phyloP scores from a whole-genome alignment of 164 flowering plant species.

The Chimonanthus salicifolius region DNA sequence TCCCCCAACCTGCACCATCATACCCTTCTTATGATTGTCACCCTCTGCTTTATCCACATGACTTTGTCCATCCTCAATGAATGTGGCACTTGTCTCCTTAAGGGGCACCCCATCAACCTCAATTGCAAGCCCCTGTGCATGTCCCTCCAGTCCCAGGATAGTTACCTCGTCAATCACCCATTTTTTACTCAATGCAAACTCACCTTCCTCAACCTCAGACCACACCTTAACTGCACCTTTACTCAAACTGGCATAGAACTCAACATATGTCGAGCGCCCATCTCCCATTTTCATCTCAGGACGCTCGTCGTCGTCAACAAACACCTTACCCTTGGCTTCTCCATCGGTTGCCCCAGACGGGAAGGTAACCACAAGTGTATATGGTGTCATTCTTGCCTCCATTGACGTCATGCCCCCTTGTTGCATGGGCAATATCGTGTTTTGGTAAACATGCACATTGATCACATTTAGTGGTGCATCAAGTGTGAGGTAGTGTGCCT shows the following conservation, averaged over 20 bases:
- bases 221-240: slow-evolving; percentile 45
- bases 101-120: slow-evolving; percentile 39
- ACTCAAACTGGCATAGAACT: slow-evolving; percentile 40
- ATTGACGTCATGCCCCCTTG: slow-evolving; percentile 58
- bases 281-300: slow-evolving; percentile 58
- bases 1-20: slow-evolving; percentile 50
- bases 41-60: slow-evolving; percentile 29
- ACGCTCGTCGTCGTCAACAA: slow-evolving; percentile 62
- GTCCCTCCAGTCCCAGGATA: slow-evolving; percentile 52
- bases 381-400: slow-evolving; percentile 68
- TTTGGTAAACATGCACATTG: slow-evolving; percentile 77
- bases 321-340: slow-evolving; percentile 48
- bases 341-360: slow-evolving; percentile 44
- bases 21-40: slow-evolving; percentile 27
- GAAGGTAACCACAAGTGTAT: slow-evolving; percentile 52
- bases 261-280: slow-evolving; percentile 46
- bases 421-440: slow-evolving; percentile 76
- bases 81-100: slow-evolving; percentile 17
- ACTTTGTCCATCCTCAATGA: slow-evolving; percentile 7
- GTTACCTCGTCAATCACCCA: slow-evolving; percentile 46
- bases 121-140: slow-evolving; percentile 23
- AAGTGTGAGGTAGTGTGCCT: slow-evolving; percentile 41
- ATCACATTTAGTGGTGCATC: slow-evolving; percentile 66
- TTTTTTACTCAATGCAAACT: slow-evolving; percentile 47
- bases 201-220: slow-evolving; percentile 56